phyloP scores from a whole-genome alignment of 192 early-diverging fungal genomes.

The Coemansia sp. region DNA sequence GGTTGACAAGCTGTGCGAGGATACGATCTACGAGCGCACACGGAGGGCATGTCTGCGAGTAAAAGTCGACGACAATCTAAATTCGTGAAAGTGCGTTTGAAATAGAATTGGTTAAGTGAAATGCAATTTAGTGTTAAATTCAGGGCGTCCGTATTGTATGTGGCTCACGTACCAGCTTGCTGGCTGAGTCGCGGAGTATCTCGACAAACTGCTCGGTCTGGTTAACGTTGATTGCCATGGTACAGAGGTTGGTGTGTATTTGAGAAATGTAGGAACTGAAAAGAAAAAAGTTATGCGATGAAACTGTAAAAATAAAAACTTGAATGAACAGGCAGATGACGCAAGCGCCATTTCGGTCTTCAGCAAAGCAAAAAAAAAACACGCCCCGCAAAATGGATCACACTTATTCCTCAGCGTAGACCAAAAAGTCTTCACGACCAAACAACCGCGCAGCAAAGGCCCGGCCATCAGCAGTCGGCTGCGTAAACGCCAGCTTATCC shows the following conservation, averaged over 20 bases:
- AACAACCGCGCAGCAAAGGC: slow-evolving; percentile 48
- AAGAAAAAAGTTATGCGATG: no score
- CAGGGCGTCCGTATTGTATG: no score
- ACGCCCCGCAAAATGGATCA: no score
- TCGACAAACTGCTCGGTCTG: slow-evolving; percentile 44
- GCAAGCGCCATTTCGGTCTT: not conserved
- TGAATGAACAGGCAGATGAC: not conserved
- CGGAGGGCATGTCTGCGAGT: slow-evolving; percentile 46
- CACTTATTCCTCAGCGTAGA: slow-evolving; percentile 47
- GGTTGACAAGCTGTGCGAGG: slow-evolving; percentile 14
- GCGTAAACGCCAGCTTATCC: slow-evolving; percentile 51
- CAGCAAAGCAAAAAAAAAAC: not conserved
- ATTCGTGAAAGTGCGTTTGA: not conserved
- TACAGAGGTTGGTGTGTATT: not conserved
- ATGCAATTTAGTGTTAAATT: no score
- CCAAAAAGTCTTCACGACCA: slow-evolving; percentile 53
- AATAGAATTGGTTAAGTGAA: not conserved
- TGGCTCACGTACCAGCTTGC: slow-evolving; percentile 37
- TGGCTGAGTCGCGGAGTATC: slow-evolving; percentile 36
- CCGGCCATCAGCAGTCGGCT: slow-evolving; percentile 53
- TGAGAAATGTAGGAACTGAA: not conserved
- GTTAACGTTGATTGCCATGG: slow-evolving; percentile 43
- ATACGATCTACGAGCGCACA: slow-evolving; percentile 34
- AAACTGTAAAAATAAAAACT: not conserved
- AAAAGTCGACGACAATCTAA: slow-evolving; percentile 50